Evolutionary conservation across 371 early-diverging fungal species (phyloP), one percentile per base, ranked within the genome.

Genomic region (Fennellomyces sp.): DNA sequence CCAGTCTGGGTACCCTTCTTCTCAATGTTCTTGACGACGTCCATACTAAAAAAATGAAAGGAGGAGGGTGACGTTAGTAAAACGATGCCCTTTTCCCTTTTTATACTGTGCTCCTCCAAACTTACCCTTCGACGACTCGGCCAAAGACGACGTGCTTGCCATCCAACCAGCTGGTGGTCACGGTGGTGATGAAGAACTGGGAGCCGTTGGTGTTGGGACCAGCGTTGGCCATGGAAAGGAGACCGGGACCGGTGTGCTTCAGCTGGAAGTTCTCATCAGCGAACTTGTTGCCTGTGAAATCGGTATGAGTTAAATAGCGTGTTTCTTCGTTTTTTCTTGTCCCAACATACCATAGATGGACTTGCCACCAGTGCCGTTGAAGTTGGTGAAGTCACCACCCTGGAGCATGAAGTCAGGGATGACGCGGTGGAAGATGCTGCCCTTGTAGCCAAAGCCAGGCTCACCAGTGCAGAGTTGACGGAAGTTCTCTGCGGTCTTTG

Each of bases 71-170:
- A 21, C 23, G 17, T 45, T 45, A 45, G 45, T 45, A 45, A 45
- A 3, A 15, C 23, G 11, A 15, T 39, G 29, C 3, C 11, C 19
- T 25, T 25, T 23, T 39, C 42, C 5, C n/a, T 41, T 13, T 5
- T 10, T 30, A 17, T 19, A 27, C 42, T 41, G 0, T 2, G 29
- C 6, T 26, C 28, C 30, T 12, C 29, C 7, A 47, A 45, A 57
- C 75, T 83, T 82, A 54, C 91, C 80, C 95, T 66, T 91, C 86
- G 53, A 80, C 71, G 25, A 99, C 99, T 38, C 74, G 41, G 55
- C 99, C 99, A 77, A 99, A 99, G 36, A 99, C 99, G 61, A 96
- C 97, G 88, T 99, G 99, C 86, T 95, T 97, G 67, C 95, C 95
- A 81, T 99, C 97, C 66, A 99, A 90, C 98, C 98, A 97, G 27